Conservation (phyloP, 805 yeast species). For the Myxozyma monticola region DNA sequence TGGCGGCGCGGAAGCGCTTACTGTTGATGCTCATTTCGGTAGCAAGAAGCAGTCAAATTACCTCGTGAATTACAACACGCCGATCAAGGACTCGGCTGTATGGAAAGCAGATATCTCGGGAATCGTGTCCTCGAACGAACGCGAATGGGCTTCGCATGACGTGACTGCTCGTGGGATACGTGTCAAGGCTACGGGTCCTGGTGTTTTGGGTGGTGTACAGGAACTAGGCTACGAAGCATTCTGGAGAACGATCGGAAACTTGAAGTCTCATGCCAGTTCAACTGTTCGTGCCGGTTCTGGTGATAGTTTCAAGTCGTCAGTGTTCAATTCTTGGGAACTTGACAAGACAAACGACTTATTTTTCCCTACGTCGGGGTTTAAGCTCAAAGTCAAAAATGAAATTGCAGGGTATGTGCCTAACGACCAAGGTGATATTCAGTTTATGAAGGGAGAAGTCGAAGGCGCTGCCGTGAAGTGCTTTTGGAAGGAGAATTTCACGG, state of each 20-base stretch:
- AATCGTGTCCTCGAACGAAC: constrained; percentile 53
- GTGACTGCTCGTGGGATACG: constrained; percentile 51
- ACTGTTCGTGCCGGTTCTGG: constrained; percentile 61
- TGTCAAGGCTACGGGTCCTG: constrained; percentile 44
- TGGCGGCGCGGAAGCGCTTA: constrained; percentile 66
- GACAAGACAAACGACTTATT: constrained; percentile 49
- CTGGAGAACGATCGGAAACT: constrained; percentile 56
- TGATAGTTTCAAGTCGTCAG: constrained; percentile 57
- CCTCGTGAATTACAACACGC: constrained; percentile 53
- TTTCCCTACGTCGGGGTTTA: constrained; percentile 51
- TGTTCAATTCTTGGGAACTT: constrained; percentile 46
- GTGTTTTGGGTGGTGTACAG: constrained; percentile 51
- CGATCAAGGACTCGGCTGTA: constrained; percentile 48
- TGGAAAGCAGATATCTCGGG: constrained; percentile 57
- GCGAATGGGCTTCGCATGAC: constrained; percentile 55
- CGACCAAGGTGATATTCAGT: constrained; percentile 34
- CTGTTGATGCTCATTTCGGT: constrained; percentile 57
- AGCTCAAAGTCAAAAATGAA: constrained; percentile 48
- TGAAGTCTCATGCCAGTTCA: constrained; percentile 50
- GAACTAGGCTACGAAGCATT: constrained; percentile 61
- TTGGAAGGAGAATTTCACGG: constrained; percentile 47
- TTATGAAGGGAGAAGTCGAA: constrained; percentile 41
- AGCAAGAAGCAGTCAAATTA: constrained; percentile 60
- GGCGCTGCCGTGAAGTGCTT: constrained; percentile 38
- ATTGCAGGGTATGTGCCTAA: constrained; percentile 41